Conservation (phyloP, 1,139 yeast species). For the Hyphopichia buzzinii region DNA sequence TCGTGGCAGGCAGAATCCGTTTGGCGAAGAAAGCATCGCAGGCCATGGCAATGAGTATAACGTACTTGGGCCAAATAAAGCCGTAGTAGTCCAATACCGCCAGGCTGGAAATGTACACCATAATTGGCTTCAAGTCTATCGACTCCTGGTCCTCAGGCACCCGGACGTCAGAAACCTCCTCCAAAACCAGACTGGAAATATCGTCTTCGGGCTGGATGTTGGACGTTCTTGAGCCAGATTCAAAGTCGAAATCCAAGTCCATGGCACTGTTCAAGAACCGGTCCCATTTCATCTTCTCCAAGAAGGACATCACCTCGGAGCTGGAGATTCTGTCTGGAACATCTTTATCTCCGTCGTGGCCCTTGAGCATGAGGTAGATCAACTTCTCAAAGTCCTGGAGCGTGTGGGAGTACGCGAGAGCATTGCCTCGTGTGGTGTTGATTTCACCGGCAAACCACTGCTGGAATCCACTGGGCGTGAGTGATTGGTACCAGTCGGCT, state of each 20-base stretch:
- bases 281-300: constrained; percentile 8
- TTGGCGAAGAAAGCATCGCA: no score
- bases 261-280: constrained; percentile 6
- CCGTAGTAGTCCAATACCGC: no score
- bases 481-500: constrained; percentile 27
- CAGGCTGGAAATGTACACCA: no score
- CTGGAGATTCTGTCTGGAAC: constrained; percentile 10
- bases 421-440: constrained; percentile 7
- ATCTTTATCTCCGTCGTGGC: constrained; percentile 12
- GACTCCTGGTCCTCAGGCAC: no score
- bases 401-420: constrained; percentile 6
- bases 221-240: not conserved
- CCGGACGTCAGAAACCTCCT: no score
- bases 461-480: constrained; percentile 19
- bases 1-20: no score
- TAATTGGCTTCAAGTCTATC: no score
- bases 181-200: no score
- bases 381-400: constrained; percentile 21
- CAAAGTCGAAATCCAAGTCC: no score
- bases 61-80: no score
- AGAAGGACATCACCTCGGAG: constrained; percentile 15
- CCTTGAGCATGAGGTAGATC: constrained; percentile 33
- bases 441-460: constrained; percentile 23
- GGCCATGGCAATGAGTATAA: no score
- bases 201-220: no score